These are phyloP conservation scores for Hymenoscyphus scutula DNA, from an alignment of 2,329 filamentous ascomycete genomes.

Conservation along the genomic window DNA sequence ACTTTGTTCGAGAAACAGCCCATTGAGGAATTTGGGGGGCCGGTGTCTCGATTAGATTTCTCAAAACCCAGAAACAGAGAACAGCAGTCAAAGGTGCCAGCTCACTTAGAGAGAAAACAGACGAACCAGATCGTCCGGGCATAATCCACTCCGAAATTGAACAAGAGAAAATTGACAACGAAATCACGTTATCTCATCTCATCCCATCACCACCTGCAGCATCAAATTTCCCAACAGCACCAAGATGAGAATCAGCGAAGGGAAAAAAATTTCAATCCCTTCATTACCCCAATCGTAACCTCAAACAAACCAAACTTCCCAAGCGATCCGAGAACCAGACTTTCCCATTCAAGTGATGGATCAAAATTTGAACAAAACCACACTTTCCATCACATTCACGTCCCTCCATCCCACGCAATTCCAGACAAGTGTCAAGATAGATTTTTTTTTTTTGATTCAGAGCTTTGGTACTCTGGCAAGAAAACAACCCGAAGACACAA, in stretches of 20 bases:
- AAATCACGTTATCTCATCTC: neutral
- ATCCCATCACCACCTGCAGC: neutral
- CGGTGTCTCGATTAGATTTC: neutral
- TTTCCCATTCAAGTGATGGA: neutral
- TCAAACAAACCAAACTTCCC: neutral
- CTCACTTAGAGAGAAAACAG: neutral
- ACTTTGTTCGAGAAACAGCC: neutral
- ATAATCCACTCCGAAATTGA: neutral
- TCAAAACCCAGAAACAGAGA: neutral
- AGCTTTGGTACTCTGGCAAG: neutral
- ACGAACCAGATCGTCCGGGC: neutral
- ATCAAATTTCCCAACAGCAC: neutral
- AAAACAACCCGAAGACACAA: neutral
- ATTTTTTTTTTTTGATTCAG: neutral
- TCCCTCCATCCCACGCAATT: neutral
- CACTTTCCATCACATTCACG: too few species aligned
- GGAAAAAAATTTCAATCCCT: neutral
- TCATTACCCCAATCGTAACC: neutral
- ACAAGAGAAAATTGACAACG: neutral
- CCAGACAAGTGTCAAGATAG: neutral
- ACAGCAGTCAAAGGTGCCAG: neutral
- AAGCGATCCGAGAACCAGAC: neutral
- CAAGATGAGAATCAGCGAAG: neutral
- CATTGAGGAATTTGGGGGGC: neutral
- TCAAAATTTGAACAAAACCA: neutral